Conservation (phyloP, 495 filamentous ascomycete genomes). For the Neurospora sp. region DNA sequence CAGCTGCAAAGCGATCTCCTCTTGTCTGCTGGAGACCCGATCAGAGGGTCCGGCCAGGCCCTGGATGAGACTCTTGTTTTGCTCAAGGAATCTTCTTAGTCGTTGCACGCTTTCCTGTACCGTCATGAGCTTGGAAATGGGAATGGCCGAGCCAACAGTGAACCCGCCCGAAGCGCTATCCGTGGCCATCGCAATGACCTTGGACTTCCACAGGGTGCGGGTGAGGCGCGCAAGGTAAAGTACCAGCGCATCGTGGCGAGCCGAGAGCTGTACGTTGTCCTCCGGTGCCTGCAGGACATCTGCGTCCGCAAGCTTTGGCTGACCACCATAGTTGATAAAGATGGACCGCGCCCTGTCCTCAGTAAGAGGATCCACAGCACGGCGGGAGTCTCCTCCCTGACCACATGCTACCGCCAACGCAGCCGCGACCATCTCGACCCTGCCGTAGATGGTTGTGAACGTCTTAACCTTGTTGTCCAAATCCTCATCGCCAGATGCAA, state of each 20-base stretch:
- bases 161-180: conserved; percentile 43
- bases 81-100: conserved; percentile 68
- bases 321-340: conserved; percentile 84
- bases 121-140: conserved; percentile 51
- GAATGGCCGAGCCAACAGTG: conserved; percentile 51
- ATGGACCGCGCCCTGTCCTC: conserved; percentile 72
- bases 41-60: conserved; percentile 81
- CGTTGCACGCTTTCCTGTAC: conserved; percentile 74
- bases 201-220: conserved; percentile 71
- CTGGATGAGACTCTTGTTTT: conserved; percentile 83
- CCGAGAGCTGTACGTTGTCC: conserved; percentile 76
- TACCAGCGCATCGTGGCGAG: conserved; percentile 76
- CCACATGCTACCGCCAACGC: conserved; percentile 95
- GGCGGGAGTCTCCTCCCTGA: conserved; percentile 65
- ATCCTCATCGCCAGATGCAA: conserved; percentile 64
- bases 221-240: conserved; percentile 80
- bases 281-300: conserved; percentile 48
- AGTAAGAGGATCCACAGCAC: conserved; percentile 71
- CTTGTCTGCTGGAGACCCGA: conserved; percentile 63
- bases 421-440: conserved; percentile 76
- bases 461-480: conserved; percentile 68
- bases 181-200: conserved; percentile 32
- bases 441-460: conserved; percentile 75
- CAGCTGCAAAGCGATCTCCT: conserved; percentile 79
- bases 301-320: conserved; percentile 66